A percentile compares a stretch with the other conserved stretches of the same genome.
Conservation (phyloP, 2,329 filamentous ascomycete species). For the Chaetomium sp. region DNA sequence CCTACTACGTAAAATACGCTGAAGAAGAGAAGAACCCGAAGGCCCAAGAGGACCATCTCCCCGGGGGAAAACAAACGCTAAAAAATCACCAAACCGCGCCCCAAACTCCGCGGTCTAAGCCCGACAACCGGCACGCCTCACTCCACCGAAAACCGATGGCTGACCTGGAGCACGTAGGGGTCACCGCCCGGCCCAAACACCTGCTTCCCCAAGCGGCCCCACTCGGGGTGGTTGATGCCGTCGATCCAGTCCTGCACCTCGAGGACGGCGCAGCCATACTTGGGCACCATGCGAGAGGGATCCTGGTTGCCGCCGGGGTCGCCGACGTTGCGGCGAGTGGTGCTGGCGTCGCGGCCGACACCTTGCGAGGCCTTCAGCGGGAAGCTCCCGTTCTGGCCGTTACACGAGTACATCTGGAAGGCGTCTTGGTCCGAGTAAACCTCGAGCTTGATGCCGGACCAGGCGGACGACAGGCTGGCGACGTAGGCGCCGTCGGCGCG, state of each 20-base stretch:
- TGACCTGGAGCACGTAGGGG: constrained; percentile 64
- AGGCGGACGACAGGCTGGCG: constrained; percentile 69
- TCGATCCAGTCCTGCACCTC: constrained; percentile 95
- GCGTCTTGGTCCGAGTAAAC: constrained; percentile 82
- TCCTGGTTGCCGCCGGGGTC: constrained; percentile 42
- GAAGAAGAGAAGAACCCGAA: no score
- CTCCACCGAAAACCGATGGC: constrained; percentile 58
- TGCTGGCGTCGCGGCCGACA: not conserved
- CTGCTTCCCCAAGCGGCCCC: constrained; percentile 68
- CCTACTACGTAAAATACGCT: not conserved
- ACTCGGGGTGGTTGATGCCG: constrained; percentile 87
- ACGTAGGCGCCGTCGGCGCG: constrained; percentile 56
- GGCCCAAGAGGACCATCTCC: not conserved
- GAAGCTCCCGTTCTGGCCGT: constrained; percentile 70
- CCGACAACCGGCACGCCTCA: constrained; percentile 35
- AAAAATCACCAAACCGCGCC: not conserved
- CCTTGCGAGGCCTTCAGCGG: constrained; percentile 73
- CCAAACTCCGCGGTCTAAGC: not conserved
- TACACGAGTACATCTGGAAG: constrained; percentile 86
- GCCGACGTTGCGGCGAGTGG: not conserved
- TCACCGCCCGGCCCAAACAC: constrained; percentile 61
- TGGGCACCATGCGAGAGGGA: constrained; percentile 51
- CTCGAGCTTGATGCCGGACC: constrained; percentile 82
- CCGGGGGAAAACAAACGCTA: not conserved
- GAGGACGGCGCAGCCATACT: constrained; percentile 86